A percentile compares a stretch with the other conserved stretches of the same genome.
phyloP scores from a whole-genome alignment of 805 yeast species.

The Komagataella populi region DNA sequence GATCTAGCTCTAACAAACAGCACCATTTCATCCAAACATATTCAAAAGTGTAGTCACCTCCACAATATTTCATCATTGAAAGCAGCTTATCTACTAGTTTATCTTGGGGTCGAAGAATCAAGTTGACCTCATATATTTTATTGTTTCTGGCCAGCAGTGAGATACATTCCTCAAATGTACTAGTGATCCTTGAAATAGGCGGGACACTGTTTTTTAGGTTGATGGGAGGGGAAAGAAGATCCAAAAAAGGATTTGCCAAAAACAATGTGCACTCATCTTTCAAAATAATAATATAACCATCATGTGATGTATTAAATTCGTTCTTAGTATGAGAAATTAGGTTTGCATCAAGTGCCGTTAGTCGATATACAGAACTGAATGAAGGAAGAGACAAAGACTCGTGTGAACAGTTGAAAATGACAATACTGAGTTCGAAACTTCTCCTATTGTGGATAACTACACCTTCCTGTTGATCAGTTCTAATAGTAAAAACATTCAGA shows the following conservation, averaged over 20 bases:
- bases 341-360: constrained; percentile 22
- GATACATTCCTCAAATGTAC: constrained; percentile 10
- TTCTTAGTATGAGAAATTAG: constrained; percentile 16
- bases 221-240: constrained; percentile 24
- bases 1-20: constrained; percentile 30
- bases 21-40: constrained; percentile 55
- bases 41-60: constrained; percentile 45
- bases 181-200: constrained; percentile 10
- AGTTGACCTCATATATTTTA: constrained; percentile 15
- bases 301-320: constrained; percentile 3
- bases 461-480: constrained; percentile 44
- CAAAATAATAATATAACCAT: constrained; percentile 32
- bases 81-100: constrained; percentile 30
- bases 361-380: constrained; percentile 9
- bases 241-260: constrained; percentile 46
- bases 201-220: constrained; percentile 11
- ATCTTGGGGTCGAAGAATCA: constrained; percentile 31
- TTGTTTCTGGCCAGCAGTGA: constrained; percentile 9
- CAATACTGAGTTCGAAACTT: constrained; percentile 29
- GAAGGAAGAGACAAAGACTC: constrained; percentile 14
- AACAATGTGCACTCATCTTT: constrained; percentile 20
- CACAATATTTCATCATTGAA: constrained; percentile 33
- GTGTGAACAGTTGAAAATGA: constrained; percentile 28
- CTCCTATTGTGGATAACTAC: constrained; percentile 36
- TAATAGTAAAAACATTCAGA: constrained; percentile 23